Conservation (phyloP, 495 filamentous ascomycete species). For the Echria macrotheca region DNA sequence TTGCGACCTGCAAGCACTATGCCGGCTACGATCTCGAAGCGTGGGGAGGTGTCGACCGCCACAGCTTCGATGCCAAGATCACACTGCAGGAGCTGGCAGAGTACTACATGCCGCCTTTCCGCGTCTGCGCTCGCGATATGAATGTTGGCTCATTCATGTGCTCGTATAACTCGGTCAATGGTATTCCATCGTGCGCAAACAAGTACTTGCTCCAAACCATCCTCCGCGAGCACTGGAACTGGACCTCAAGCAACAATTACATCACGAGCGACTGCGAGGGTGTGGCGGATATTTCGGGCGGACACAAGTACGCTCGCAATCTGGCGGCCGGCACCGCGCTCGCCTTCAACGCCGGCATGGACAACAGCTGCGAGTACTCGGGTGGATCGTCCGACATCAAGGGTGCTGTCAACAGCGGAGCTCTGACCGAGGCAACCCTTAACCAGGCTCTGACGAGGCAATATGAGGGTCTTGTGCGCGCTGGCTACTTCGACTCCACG, state of each 20-base stretch:
- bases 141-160: slow-evolving; percentile 46
- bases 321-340: slow-evolving; percentile 22
- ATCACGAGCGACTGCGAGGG: slow-evolving; percentile 43
- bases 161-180: slow-evolving; percentile 43
- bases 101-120: slow-evolving; percentile 46
- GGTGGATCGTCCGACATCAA: slow-evolving; percentile 15
- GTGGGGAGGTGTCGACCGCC: slow-evolving; percentile 14
- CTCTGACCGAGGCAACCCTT: slow-evolving; percentile 9
- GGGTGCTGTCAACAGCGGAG: slow-evolving; percentile 10
- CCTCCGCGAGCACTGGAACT: slow-evolving; percentile 44
- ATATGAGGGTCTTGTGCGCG: slow-evolving; percentile 41
- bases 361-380: slow-evolving; percentile 26
- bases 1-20: slow-evolving; percentile 40
- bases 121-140: slow-evolving; percentile 39
- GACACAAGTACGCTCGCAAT: slow-evolving; percentile 27
- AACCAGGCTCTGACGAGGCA: slow-evolving; percentile 15
- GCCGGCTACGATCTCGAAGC: slow-evolving; percentile 35
- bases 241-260: slow-evolving; percentile 37
- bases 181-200: slow-evolving; percentile 40
- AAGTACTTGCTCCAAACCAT: slow-evolving; percentile 36
- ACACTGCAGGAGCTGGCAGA: slow-evolving; percentile 40
- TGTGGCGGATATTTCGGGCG: slow-evolving; percentile 20
- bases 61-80: slow-evolving; percentile 37
- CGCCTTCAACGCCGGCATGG: slow-evolving; percentile 16
- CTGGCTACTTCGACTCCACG: slow-evolving; percentile 23